Conservation (phyloP, 2,329 filamentous ascomycete genomes). For the Phoma herbarum region DNA sequence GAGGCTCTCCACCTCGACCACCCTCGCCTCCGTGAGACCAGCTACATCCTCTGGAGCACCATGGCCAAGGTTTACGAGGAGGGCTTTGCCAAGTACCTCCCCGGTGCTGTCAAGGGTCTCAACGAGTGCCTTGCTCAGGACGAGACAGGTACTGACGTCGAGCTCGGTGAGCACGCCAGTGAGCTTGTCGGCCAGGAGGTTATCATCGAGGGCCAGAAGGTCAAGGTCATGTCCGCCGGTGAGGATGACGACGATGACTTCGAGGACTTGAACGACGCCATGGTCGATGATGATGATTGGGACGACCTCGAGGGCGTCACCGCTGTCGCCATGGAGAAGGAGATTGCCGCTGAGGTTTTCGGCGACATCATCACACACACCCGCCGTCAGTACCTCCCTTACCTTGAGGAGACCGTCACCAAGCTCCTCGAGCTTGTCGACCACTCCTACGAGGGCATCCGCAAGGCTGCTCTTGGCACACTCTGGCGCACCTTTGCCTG, state of each 20-base stretch:
- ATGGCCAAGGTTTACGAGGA: constrained; percentile 93
- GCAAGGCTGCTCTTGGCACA: constrained; percentile 89
- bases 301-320: constrained; percentile 85
- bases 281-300: constrained; percentile 82
- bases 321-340: constrained; percentile 92
- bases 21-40: constrained; percentile 90
- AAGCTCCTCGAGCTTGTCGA: constrained; percentile 81
- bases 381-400: constrained; percentile 79
- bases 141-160: constrained; percentile 80
- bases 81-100: constrained; percentile 79
- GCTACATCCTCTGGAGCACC: constrained; percentile 95
- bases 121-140: constrained; percentile 89
- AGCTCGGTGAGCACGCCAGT: constrained; percentile 76
- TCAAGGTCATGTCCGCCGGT: constrained; percentile 75
- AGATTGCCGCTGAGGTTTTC: constrained; percentile 94
- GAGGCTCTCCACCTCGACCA: constrained; percentile 89
- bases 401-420: constrained; percentile 88
- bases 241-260: constrained; percentile 66
- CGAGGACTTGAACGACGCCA: constrained; percentile 64
- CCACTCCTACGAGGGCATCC: constrained; percentile 91
- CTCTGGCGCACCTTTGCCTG: constrained; percentile 93
- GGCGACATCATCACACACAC: constrained; percentile 92
- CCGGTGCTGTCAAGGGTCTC: constrained; percentile 79
- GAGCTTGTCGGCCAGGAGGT: constrained; percentile 80
- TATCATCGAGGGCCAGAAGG: constrained; percentile 81